Evolutionary conservation across 2,329 filamentous ascomycete genomes (phyloP), one percentile per base, ranked within the genome.

Genomic region (Blumeriella jaapii): DNA sequence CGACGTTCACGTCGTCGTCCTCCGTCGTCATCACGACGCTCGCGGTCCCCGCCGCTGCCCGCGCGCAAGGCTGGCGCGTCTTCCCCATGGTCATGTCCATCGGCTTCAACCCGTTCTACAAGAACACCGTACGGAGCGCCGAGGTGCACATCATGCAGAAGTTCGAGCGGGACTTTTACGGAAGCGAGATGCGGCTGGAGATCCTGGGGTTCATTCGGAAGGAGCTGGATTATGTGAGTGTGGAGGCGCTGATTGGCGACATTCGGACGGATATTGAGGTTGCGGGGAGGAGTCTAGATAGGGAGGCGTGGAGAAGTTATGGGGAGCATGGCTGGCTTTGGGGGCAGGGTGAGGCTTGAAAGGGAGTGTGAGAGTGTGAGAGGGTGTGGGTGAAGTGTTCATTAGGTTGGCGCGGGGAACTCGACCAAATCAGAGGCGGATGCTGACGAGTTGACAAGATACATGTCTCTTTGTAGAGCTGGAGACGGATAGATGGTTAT

Each of bases 81-180:
- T 84, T 79, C 59, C 84, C 84, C 1, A 91, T 93, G 71, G 86
- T 93, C 47, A 82, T 95, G 78, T 84, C 77, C 42, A 89, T 95
- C 47, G 91, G 91, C 28, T 96, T 87, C 71, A 98, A 96, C 61
- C 91, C 91, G 0, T 96, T 87, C 62, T 98, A 94, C 70, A 86
- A 87, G 58, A 96, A 98, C 67, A 78, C 71, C 4, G 75, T 83
- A 29, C 78, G 84, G 43, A 84, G 74, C 44, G 86, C 91, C 33
- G 86, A 94, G 67, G 86, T 93, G 38, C 86, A 94, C 62, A 72
- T 98, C 36, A 71, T 98, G 59, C 78, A 84, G 53, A 59, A 67
- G 27, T 93, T 95, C 57, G 58, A 61, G 2, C 63, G 67, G 24
- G 86, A 96, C 56, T 98, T 98, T 57, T 96, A 96, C 61, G 82